Evolutionary conservation across 2,329 filamentous ascomycete species (phyloP).

Genomic region (Chaetothyriales sp.): DNA sequence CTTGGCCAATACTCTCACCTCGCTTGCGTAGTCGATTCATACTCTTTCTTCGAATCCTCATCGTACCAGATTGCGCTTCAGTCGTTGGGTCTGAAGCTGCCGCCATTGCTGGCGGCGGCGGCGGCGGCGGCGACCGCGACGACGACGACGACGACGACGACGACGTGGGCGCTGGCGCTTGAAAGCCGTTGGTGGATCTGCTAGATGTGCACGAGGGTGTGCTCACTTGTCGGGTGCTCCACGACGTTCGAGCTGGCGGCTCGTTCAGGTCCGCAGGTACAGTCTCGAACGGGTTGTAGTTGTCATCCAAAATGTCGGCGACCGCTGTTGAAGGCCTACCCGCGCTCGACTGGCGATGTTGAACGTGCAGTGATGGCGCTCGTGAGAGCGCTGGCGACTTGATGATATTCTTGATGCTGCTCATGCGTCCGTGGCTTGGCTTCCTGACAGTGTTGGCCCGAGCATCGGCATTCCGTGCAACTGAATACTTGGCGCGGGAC

Average conservation of each 20-base stretch:
- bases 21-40: constrained; percentile 12
- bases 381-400: not conserved
- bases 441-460: constrained; percentile 5
- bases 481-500: not conserved
- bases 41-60: constrained; percentile 13
- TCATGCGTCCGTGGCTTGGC: constrained; percentile 12
- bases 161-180: not conserved
- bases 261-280: not conserved
- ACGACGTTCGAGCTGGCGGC: not conserved
- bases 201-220: not conserved
- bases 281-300: not conserved
- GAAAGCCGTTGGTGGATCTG: not conserved
- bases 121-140: not conserved
- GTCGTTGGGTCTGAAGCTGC: not conserved
- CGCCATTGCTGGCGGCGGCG: constrained; percentile 4
- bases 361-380: not conserved
- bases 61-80: not conserved
- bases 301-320: not conserved
- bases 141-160: not conserved
- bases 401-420: constrained; percentile 16
- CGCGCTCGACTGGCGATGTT: not conserved
- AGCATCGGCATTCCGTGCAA: not conserved
- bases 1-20: constrained; percentile 17
- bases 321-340: not conserved
- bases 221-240: not conserved